These are phyloP conservation scores for Mycosphaerelloides madeirae DNA, from an alignment of 2,329 filamentous ascomycete genomes.

Conservation along the genomic window DNA sequence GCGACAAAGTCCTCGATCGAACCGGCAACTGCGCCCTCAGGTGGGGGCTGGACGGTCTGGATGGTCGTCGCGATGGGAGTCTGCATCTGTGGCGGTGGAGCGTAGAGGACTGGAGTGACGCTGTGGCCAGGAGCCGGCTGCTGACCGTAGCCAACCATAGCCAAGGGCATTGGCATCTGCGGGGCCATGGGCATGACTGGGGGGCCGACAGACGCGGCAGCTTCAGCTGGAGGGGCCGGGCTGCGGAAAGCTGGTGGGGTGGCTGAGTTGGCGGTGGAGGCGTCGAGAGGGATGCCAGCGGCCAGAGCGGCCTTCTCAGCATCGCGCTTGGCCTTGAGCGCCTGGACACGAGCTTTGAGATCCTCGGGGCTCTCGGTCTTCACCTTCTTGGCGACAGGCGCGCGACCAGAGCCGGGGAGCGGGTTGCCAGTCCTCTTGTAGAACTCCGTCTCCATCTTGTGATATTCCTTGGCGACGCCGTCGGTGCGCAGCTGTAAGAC, in stretches of 20 bases:
- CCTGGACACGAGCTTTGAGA: slow-evolving; percentile 5
- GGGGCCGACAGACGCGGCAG: not conserved
- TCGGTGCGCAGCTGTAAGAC: slow-evolving; percentile 78
- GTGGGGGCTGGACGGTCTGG: too few relatives aligned
- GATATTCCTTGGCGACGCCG: slow-evolving; percentile 78
- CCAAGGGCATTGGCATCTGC: too few relatives aligned
- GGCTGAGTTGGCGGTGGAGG: not conserved
- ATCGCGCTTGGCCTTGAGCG: slow-evolving; percentile 1
- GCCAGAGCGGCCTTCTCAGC: slow-evolving; percentile 2
- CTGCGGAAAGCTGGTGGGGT: not conserved
- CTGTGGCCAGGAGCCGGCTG: too few relatives aligned
- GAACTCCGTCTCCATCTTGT: slow-evolving; percentile 77
- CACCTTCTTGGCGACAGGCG: slow-evolving; percentile 2
- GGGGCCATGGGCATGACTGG: not conserved
- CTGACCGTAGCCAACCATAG: too few relatives aligned
- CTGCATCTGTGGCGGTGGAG: too few relatives aligned
- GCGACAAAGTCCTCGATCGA: too few relatives aligned
- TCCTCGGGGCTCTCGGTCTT: slow-evolving; percentile 7
- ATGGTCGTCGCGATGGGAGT: too few relatives aligned
- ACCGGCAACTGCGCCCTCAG: too few relatives aligned
- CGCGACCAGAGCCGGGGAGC: slow-evolving; percentile 45
- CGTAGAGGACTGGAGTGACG: too few relatives aligned
- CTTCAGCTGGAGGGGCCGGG: not conserved
- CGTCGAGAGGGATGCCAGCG: not conserved
- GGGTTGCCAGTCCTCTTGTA: slow-evolving; percentile 80